A percentile compares a stretch with the other conserved stretches of the same genome.
Conservation (phyloP, 2,329 filamentous ascomycete species). For the Monosporascus sp. region DNA sequence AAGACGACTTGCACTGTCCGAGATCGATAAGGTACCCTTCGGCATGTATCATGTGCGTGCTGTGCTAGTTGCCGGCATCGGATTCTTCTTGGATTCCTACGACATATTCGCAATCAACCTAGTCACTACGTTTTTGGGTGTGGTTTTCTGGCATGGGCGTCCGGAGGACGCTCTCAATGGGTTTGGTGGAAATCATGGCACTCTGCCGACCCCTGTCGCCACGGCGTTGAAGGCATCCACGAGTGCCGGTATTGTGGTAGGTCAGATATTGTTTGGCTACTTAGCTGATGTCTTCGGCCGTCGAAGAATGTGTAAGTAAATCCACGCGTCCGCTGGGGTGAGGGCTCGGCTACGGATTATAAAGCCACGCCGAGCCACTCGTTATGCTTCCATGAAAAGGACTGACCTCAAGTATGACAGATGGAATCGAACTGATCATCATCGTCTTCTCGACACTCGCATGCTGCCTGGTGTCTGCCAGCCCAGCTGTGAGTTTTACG, state of each 20-base stretch:
- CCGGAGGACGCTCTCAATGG: slow-evolving; percentile 33
- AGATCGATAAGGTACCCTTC: slow-evolving; percentile 75
- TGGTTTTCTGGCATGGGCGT: slow-evolving; percentile 64
- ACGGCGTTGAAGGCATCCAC: slow-evolving; percentile 79
- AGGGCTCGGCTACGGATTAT: too few species aligned
- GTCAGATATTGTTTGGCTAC: slow-evolving; percentile 72
- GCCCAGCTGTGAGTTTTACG: slow-evolving; percentile 53
- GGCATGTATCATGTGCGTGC: slow-evolving; percentile 72
- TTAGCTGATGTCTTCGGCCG: slow-evolving; percentile 72
- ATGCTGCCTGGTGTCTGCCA: slow-evolving; percentile 58
- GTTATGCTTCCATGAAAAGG: not conserved
- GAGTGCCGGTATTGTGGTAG: slow-evolving; percentile 71
- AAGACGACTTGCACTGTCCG: slow-evolving; percentile 67
- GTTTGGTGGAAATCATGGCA: slow-evolving; percentile 45
- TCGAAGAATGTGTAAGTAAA: slow-evolving; percentile 59
- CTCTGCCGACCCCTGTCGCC: slow-evolving; percentile 59
- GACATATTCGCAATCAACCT: slow-evolving; percentile 78
- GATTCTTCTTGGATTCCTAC: slow-evolving; percentile 81
- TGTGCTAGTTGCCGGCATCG: slow-evolving; percentile 70
- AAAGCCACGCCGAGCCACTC: not conserved
- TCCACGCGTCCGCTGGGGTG: too few species aligned
- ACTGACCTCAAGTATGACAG: not conserved
- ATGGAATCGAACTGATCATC: slow-evolving; percentile 69
- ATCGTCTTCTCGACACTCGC: slow-evolving; percentile 67
- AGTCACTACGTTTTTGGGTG: slow-evolving; percentile 64